phyloP scores from a whole-genome alignment of 192 early-diverging fungal species.

The Backusella parvicylindrica region DNA sequence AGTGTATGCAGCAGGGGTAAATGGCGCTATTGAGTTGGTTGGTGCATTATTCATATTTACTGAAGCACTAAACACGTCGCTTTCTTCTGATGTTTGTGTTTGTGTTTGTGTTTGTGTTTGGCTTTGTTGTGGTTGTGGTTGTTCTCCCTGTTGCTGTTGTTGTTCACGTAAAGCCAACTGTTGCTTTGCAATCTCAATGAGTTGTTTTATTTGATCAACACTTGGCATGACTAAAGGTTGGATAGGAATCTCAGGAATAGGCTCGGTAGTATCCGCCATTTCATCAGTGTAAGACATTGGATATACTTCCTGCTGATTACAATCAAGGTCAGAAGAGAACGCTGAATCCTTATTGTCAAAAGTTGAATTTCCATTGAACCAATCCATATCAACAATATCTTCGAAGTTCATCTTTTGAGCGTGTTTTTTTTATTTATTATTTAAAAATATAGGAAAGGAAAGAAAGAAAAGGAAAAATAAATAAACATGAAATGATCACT shows the following conservation, averaged over 20 bases:
- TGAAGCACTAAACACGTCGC: not conserved
- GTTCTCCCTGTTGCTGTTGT: not conserved
- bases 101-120: not conserved
- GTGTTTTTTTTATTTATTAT: not conserved
- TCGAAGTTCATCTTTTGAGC: constrained; percentile 7
- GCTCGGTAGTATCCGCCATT: not conserved
- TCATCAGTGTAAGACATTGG: constrained; percentile 1
- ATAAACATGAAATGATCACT: not conserved
- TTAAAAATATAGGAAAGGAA: not conserved
- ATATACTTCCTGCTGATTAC: not conserved
- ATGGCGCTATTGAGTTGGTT: not conserved
- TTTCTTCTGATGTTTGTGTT: not conserved
- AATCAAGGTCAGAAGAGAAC: not conserved
- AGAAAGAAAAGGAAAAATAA: not conserved
- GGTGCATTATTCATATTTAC: not conserved
- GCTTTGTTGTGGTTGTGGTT: not conserved
- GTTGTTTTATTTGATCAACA: constrained; percentile 33
- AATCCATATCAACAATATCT: constrained; percentile 14
- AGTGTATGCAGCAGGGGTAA: not conserved
- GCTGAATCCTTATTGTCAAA: not conserved
- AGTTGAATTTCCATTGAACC: constrained; percentile 4
- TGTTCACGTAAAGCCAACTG: constrained; percentile 32
- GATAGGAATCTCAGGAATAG: not conserved
- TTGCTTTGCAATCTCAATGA: constrained; percentile 34
- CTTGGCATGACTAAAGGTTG: constrained; percentile 14